Conservation (phyloP, 2,329 filamentous ascomycete genomes). For the Hypocreales sp. region DNA sequence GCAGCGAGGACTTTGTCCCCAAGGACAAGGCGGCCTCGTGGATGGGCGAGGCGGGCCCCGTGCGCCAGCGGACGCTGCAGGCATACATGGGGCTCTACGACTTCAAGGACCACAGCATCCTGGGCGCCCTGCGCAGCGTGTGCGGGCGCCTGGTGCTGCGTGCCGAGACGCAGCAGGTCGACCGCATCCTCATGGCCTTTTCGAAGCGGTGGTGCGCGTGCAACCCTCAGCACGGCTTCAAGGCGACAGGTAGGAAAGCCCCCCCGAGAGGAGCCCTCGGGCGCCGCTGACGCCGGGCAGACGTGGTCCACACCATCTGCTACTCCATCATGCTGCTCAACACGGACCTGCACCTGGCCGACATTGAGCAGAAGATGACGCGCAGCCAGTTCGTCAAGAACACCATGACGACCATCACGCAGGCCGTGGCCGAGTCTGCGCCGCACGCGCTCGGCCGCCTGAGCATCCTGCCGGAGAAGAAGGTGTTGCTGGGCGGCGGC, state of each 20-base stretch:
- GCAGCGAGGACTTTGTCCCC: constrained; percentile 64
- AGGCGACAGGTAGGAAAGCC: constrained; percentile 53
- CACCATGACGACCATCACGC: constrained; percentile 76
- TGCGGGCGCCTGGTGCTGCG: constrained; percentile 71
- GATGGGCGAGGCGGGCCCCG: constrained; percentile 61
- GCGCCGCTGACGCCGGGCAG: constrained; percentile 27
- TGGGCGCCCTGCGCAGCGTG: constrained; percentile 62
- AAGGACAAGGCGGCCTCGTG: constrained; percentile 73
- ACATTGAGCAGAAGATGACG: constrained; percentile 96
- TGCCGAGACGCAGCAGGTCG: constrained; percentile 92
- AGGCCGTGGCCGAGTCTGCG: constrained; percentile 58
- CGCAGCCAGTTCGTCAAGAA: constrained; percentile 90
- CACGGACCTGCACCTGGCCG: constrained; percentile 86
- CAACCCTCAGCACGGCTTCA: constrained; percentile 88
- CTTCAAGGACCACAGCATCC: constrained; percentile 66
- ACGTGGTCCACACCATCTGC: constrained; percentile 93
- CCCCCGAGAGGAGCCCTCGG: neutral
- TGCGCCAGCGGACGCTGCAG: constrained; percentile 40
- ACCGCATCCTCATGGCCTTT: constrained; percentile 82
- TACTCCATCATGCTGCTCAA: constrained; percentile 93
- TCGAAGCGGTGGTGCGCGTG: constrained; percentile 85
- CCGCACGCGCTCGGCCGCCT: constrained; percentile 49
- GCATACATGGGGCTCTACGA: constrained; percentile 93
- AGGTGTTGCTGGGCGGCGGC: constrained; percentile 10
- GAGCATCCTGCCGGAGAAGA: constrained; percentile 34